phyloP scores from a whole-genome alignment of 225 moss, liverwort and hornwort species.

The Marchantia paleacea region DNA sequence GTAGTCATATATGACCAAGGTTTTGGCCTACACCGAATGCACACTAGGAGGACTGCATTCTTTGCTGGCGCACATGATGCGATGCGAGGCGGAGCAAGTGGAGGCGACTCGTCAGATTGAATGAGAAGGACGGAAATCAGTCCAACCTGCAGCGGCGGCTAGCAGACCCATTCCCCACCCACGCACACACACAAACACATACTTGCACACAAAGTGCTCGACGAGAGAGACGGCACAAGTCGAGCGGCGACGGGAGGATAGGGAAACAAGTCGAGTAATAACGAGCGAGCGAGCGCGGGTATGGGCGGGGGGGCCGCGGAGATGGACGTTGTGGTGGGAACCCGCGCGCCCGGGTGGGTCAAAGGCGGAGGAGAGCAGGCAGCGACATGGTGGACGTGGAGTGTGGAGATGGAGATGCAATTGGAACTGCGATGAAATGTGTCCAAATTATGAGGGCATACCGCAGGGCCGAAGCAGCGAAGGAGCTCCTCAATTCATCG shows the following conservation, averaged over 20 bases:
- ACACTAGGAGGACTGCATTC: not conserved
- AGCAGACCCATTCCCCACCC: no score
- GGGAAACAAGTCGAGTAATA: not conserved
- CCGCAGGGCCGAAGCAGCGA: no score
- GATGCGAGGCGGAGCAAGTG: not conserved
- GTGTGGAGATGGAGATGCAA: not conserved
- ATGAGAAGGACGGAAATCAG: not conserved
- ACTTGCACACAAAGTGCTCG: no score
- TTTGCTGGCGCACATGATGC: not conserved
- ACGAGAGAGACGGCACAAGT: no score
- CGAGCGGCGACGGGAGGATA: not conserved
- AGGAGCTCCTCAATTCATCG: no score
- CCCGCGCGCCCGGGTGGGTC: not conserved
- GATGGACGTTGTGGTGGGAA: not conserved
- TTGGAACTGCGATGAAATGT: no score
- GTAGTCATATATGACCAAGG: not conserved
- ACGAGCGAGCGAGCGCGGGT: not conserved
- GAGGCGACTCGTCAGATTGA: not conserved
- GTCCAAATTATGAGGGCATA: no score
- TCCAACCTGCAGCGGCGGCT: not conserved
- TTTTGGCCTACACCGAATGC: not conserved
- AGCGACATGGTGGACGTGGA: no score
- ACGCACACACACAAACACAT: no score
- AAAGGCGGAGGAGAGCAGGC: not conserved
- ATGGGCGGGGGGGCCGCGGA: not conserved